These are phyloP conservation scores for Paxillus ammoniavirescens DNA, from an alignment of 768 basidiomycete species.

Conservation along the genomic window DNA sequence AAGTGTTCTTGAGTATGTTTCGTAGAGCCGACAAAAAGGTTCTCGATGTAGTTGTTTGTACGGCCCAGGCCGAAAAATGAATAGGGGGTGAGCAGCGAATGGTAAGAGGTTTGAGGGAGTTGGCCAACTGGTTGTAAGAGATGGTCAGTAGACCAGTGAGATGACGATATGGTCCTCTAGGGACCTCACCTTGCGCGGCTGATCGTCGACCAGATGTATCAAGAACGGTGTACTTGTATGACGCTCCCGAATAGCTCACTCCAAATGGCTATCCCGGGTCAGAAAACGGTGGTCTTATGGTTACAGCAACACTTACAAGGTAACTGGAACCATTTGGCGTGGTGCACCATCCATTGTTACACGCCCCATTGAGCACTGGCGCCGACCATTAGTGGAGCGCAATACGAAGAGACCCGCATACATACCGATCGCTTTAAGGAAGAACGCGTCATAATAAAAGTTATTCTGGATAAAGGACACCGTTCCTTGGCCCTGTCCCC, in stretches of 20 bases:
- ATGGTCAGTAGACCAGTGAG: slow-evolving; percentile 4
- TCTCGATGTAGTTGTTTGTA: slow-evolving; percentile 99
- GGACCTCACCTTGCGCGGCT: slow-evolving; percentile 75
- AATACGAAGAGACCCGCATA: slow-evolving; percentile 2
- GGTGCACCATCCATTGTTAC: slow-evolving; percentile 78
- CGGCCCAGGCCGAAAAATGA: slow-evolving; percentile 95
- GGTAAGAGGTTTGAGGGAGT: slow-evolving; percentile 90
- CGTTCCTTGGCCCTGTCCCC: slow-evolving; percentile 58
- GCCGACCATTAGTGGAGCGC: slow-evolving; percentile 1
- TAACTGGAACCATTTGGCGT: slow-evolving; percentile 62
- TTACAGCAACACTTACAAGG: slow-evolving; percentile 54
- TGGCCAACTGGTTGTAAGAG: slow-evolving; percentile 67
- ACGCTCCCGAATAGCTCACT: slow-evolving; percentile 90
- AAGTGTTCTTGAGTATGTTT: slow-evolving; percentile 68
- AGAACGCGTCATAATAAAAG: slow-evolving; percentile 98
- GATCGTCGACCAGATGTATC: slow-evolving; percentile 87
- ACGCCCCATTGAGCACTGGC: slow-evolving; percentile 90
- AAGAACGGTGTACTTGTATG: slow-evolving; percentile 95
- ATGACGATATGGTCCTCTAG: not conserved
- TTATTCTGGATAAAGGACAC: slow-evolving; percentile 92
- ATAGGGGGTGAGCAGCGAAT: slow-evolving; percentile 87
- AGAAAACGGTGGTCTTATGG: not conserved
- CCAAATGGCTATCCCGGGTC: slow-evolving; percentile 71
- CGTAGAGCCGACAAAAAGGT: slow-evolving; percentile 93
- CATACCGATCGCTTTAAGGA: slow-evolving; percentile 92